phyloP scores from a whole-genome alignment of 441 rosid genomes.

The Hura crepitans region DNA sequence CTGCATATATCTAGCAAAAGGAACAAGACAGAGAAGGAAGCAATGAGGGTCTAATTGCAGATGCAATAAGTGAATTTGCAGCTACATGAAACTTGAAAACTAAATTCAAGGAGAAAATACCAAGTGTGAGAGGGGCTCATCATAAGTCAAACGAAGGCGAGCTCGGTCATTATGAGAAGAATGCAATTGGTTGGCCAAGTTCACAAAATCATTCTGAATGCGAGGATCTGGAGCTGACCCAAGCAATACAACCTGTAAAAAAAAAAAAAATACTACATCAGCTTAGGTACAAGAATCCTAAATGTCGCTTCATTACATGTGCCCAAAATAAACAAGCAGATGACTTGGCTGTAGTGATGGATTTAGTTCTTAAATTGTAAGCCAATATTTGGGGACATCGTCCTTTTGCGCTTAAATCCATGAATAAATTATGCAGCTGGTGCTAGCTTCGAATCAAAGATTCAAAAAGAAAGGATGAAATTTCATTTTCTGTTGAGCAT shows the following conservation, averaged over 20 bases:
- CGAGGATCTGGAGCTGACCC: conserved; percentile 99
- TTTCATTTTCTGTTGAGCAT: background rate
- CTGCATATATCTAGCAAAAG: conserved; percentile 67
- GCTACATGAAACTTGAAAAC: background rate
- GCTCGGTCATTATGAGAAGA: conserved; percentile 61
- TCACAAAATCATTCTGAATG: conserved; percentile 84
- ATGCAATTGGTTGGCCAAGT: conserved; percentile 74
- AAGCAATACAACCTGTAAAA: conserved; percentile 71
- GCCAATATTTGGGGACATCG: background rate
- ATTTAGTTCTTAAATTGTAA: background rate
- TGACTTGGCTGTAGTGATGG: background rate
- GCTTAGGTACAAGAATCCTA: background rate
- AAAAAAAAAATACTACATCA: conserved; percentile 27
- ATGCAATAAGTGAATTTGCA: conserved; percentile 2
- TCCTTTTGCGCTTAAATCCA: background rate
- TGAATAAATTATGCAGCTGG: background rate
- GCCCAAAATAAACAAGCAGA: background rate
- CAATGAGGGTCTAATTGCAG: conserved; percentile 13
- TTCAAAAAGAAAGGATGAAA: background rate
- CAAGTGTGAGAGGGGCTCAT: conserved; percentile 98
- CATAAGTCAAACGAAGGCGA: conserved; percentile 80
- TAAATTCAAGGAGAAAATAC: conserved; percentile 35
- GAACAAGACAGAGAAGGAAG: background rate
- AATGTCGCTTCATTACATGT: background rate
- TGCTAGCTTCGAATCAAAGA: background rate